Base-by-base conservation (phyloP, 2,329 filamentous ascomycete genomes). In the Penicillium digitatum region DNA sequence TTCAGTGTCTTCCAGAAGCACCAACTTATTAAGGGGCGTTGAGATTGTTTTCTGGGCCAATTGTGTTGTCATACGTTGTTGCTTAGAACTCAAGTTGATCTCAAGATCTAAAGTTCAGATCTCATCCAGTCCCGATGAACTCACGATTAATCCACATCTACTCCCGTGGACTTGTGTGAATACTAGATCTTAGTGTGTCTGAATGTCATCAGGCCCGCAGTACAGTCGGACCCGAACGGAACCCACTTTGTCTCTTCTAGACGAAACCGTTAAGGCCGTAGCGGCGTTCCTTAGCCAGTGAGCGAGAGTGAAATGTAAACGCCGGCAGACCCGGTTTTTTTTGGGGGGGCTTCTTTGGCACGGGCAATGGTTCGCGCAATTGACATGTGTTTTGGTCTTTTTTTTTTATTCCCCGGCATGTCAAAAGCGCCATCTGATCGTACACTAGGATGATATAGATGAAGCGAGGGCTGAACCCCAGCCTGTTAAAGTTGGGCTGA, bases 221-320 rank as follows among this genome's bases (percentile, higher is more conserved):
- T 14, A 5, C 7, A 16, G 40, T 42, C 42, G 42, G 53, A 50
- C 34, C 52, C 47, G 47, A 54, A 45, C 20, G 52, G 39, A 55
- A 51, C 31, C 54, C 54, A 56, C 44, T 34, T 48, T n/a, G 11
- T 45, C 32, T 7, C 47, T 26, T 39, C 8, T n/a, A 54, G 32
- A 29, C 46, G 45, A 54, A 34, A 46, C 60, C 57, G 59, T 62
- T 59, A 46, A 55, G 52, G 54, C 59, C 59, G 53, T 55, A 54
- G 57, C 55, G 61, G 59, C 62, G 60, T 42, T 20, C 20, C 12
- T 32, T 31, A 24, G 27, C 54, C 49, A 54, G 38, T 53, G 32
- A 51, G 3, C 12, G 12, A 24, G 18, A 48, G 7, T 10, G 16
- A 44, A 10, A 46, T 54, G 7, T 24, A 31, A 50, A 43, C 26